Conservation (phyloP, 768 basidiomycete genomes). For the Podaxis sp. region DNA sequence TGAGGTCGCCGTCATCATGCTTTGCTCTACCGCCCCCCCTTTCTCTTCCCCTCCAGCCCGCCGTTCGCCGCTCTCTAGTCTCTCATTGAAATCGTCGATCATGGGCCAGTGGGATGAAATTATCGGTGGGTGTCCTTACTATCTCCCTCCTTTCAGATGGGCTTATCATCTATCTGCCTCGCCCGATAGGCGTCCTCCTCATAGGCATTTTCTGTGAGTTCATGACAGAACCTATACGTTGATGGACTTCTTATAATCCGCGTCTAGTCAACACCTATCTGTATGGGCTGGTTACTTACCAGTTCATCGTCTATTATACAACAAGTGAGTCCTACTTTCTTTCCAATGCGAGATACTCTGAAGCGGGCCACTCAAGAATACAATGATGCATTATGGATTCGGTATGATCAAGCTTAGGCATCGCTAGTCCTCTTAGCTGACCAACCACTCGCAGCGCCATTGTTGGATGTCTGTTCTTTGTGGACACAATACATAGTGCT, state of each 20-base stretch:
- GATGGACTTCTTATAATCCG: background rate
- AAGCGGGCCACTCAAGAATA: constrained; percentile 16
- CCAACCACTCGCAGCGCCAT: background rate
- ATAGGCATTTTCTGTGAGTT: constrained; percentile 22
- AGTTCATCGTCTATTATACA: constrained; percentile 21
- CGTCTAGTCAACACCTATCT: constrained; percentile 26
- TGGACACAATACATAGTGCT: constrained; percentile 22
- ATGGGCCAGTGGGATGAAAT: constrained; percentile 29
- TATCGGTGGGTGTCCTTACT: constrained; percentile 23
- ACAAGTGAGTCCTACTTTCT: constrained; percentile 15
- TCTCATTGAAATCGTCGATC: constrained; percentile 16
- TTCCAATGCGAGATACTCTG: no score
- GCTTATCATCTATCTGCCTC: constrained; percentile 8
- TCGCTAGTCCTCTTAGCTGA: background rate
- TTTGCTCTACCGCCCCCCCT: background rate
- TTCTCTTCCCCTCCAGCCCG: background rate
- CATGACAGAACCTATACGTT: no score
- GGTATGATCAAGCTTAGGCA: constrained; percentile 9
- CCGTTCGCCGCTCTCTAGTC: background rate
- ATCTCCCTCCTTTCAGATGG: constrained; percentile 20
- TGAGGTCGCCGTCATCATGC: background rate
- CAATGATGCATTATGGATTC: constrained; percentile 22
- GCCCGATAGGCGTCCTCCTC: constrained; percentile 20
- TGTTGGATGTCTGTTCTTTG: constrained; percentile 16
- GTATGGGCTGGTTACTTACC: constrained; percentile 23